Evolutionary conservation across 192 early-diverging fungal species (phyloP).

Genomic region (Umbelopsis vinacea): DNA sequence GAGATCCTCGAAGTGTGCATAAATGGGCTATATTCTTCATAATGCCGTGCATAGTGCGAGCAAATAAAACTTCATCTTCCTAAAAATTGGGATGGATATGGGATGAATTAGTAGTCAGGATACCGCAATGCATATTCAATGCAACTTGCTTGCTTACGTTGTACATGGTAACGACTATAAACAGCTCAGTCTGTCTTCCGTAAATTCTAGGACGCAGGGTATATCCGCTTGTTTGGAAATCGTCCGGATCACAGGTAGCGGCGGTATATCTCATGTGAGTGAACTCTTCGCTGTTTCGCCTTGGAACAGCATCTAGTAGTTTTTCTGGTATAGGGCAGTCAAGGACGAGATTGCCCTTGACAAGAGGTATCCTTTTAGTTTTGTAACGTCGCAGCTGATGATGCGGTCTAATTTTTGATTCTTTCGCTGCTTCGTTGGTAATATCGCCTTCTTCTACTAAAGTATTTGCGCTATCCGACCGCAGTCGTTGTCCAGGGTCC

Average conservation of each 20-base stretch:
- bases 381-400: conserved; percentile 21
- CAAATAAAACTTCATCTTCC: conserved; percentile 67
- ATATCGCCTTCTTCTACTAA: conserved; percentile 8
- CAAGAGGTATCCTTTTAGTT: conserved; percentile 40
- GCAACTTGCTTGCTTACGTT: conserved; percentile 48
- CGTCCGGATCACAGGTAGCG: conserved; percentile 68
- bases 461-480: conserved; percentile 8
- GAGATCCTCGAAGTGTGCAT: conserved; percentile 53
- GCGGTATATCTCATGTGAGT: conserved; percentile 79
- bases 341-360: conserved; percentile 70
- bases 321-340: conserved; percentile 68
- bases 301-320: conserved; percentile 55
- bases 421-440: conserved; percentile 1
- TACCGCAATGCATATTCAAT: conserved; percentile 8
- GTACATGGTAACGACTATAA: conserved; percentile 81
- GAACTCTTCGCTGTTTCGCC: conserved; percentile 64
- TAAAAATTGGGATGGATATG: conserved; percentile 51
- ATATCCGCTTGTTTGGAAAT: conserved; percentile 64
- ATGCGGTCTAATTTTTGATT: not conserved
- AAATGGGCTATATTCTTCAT: conserved; percentile 71
- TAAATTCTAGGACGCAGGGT: conserved; percentile 59
- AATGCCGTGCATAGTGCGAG: conserved; percentile 63
- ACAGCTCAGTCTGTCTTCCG: conserved; percentile 64
- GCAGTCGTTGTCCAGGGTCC: not conserved
- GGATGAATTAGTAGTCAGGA: conserved; percentile 2